Percentiles rank a stretch among this genome's conserved stretches.
These are phyloP conservation scores for Capsicum chinense DNA, from an alignment of 257 asterid species.

Conservation along the genomic window DNA sequence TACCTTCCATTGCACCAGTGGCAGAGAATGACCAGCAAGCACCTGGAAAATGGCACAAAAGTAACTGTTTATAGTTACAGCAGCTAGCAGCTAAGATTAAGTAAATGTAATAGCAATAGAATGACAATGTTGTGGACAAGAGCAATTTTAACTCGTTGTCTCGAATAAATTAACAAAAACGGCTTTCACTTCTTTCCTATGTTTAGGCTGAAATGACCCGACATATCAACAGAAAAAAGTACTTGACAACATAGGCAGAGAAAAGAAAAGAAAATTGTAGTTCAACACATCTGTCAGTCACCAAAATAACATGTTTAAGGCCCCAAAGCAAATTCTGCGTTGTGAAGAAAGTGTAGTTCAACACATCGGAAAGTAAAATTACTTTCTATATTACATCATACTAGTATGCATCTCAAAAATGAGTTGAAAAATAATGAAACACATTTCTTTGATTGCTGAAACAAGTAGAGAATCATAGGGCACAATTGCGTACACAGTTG, in stretches of 20 bases:
- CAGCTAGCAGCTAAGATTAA: background rate
- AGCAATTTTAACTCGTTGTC: background rate
- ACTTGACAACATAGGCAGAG: background rate
- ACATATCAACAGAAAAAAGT: background rate
- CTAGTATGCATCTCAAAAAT: background rate
- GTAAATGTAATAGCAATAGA: background rate
- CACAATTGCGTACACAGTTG: background rate
- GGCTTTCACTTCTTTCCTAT: background rate
- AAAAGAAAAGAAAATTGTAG: background rate
- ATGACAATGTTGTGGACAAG: background rate
- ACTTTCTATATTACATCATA: background rate
- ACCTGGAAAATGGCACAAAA: conserved; percentile 49
- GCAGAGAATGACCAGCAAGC: conserved; percentile 99
- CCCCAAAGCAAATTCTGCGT: background rate
- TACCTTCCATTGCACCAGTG: conserved; percentile 94
- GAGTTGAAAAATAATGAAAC: background rate
- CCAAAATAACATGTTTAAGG: background rate
- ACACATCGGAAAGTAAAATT: background rate
- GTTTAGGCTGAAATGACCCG: background rate
- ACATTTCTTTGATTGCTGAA: background rate
- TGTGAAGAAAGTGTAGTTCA: background rate
- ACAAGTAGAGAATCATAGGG: background rate
- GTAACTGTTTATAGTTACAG: background rate
- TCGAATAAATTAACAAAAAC: background rate
- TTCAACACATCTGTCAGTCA: no score